phyloP scores from a whole-genome alignment of 495 filamentous ascomycete genomes.

The Amniculicola lignicola region DNA sequence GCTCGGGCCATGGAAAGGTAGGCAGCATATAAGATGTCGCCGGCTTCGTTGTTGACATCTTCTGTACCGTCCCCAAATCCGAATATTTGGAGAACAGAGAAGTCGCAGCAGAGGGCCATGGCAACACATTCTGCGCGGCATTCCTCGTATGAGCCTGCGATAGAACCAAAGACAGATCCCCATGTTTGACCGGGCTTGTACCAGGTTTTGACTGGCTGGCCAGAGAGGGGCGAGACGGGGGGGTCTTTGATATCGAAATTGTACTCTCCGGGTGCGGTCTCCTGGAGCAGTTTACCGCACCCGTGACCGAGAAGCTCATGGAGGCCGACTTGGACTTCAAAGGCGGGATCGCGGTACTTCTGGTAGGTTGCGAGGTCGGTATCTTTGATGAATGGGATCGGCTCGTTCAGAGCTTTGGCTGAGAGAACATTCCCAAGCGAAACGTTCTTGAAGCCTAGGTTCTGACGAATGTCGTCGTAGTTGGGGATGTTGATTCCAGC shows the following conservation, averaged over 20 bases:
- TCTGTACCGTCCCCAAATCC: slow-evolving; percentile 73
- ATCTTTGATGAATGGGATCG: slow-evolving; percentile 79
- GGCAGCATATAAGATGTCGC: slow-evolving; percentile 77
- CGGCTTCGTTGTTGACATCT: slow-evolving; percentile 71
- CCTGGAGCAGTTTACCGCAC: slow-evolving; percentile 91
- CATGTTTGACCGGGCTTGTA: slow-evolving; percentile 95
- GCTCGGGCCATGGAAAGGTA: slow-evolving; percentile 93
- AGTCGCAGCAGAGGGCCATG: slow-evolving; percentile 89
- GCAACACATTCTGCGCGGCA: slow-evolving; percentile 84
- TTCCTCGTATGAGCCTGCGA: slow-evolving; percentile 85
- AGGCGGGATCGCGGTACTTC: slow-evolving; percentile 75
- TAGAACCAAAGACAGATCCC: slow-evolving; percentile 83
- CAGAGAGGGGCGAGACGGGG: slow-evolving; percentile 73
- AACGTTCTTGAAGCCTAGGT: slow-evolving; percentile 97
- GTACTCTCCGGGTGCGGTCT: slow-evolving; percentile 72
- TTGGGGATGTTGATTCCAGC: slow-evolving; percentile 82
- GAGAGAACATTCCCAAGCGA: slow-evolving; percentile 84
- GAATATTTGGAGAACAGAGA: slow-evolving; percentile 83
- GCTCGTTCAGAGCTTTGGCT: slow-evolving; percentile 85
- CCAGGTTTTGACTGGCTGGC: slow-evolving; percentile 74
- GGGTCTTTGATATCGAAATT: slow-evolving; percentile 83
- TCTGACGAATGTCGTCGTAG: slow-evolving; percentile 91
- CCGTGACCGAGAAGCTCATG: slow-evolving; percentile 96
- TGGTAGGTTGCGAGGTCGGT: slow-evolving; percentile 73
- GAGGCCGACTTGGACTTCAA: slow-evolving; percentile 92